These are phyloP conservation scores for Microthyrium microscopicum DNA, from an alignment of 2,329 filamentous ascomycete genomes.

Conservation along the genomic window DNA sequence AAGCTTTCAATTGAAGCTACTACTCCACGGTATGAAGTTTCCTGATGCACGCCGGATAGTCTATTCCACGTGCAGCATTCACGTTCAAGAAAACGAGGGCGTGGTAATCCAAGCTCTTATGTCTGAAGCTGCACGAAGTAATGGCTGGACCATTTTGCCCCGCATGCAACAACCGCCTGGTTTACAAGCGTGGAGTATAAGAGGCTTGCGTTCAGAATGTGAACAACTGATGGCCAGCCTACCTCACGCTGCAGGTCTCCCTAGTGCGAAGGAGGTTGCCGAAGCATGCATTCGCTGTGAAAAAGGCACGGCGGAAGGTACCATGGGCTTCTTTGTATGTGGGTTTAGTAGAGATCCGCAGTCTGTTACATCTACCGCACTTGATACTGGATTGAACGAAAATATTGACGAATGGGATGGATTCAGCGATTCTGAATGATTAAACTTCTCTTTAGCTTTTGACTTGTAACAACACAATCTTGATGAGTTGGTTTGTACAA, in stretches of 20 bases:
- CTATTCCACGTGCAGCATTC: constrained; percentile 87
- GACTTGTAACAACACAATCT: too few relatives aligned
- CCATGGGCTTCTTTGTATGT: constrained; percentile 94
- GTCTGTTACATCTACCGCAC: too few relatives aligned
- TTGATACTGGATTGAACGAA: not conserved
- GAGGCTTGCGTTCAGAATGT: constrained; percentile 3
- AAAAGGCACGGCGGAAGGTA: constrained; percentile 63
- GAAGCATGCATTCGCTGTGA: constrained; percentile 70
- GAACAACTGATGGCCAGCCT: not conserved
- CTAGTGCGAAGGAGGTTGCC: constrained; percentile 26
- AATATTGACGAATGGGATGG: constrained; percentile 6
- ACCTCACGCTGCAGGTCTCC: constrained; percentile 8
- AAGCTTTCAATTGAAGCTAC: constrained; percentile 62
- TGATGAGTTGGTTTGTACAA: too few relatives aligned
- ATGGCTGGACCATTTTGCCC: constrained; percentile 63
- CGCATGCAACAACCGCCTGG: constrained; percentile 60
- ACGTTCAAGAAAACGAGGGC: constrained; percentile 74
- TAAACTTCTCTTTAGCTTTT: too few relatives aligned
- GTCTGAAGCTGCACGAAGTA: constrained; percentile 46
- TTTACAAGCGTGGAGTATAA: constrained; percentile 55
- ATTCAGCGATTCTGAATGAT: constrained; percentile 5
- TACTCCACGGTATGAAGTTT: constrained; percentile 74
- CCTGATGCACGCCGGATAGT: constrained; percentile 59
- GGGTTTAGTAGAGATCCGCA: constrained; percentile 54
- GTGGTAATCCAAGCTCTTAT: constrained; percentile 59